These are phyloP conservation scores for Penicillium sp. DNA, from an alignment of 2,329 filamentous ascomycete genomes.

Conservation along the genomic window DNA sequence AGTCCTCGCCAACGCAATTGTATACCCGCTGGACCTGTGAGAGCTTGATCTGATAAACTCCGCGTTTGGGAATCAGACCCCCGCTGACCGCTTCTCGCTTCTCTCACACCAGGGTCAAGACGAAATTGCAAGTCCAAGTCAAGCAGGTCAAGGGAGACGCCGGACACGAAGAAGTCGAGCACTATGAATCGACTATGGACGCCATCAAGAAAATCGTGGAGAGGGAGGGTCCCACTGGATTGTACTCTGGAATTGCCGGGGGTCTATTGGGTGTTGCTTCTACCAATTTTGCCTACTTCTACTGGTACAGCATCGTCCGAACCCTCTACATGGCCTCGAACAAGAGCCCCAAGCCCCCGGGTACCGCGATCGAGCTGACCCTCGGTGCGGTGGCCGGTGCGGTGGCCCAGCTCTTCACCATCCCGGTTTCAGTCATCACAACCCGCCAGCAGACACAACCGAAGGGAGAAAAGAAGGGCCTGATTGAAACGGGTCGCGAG, in stretches of 20 bases:
- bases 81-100: conserved; percentile 16
- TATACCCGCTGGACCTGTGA: conserved; percentile 96
- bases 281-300: conserved; percentile 99
- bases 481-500: conserved; percentile 81
- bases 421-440: conserved; percentile 90
- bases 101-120: conserved; percentile 70
- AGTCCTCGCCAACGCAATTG: conserved; percentile 87
- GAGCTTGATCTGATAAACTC: conserved; percentile 30
- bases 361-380: conserved; percentile 74
- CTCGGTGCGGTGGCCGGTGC: conserved; percentile 85
- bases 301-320: conserved; percentile 92
- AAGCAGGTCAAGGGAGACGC: conserved; percentile 53
- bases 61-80: neutral
- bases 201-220: conserved; percentile 78
- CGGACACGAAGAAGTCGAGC: conserved; percentile 51
- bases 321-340: conserved; percentile 64
- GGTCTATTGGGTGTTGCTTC: conserved; percentile 87
- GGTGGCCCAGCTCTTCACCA: conserved; percentile 90
- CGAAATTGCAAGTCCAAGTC: conserved; percentile 88
- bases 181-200: conserved; percentile 84
- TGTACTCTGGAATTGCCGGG: conserved; percentile 85
- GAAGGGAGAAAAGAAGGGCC: conserved; percentile 75
- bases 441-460: conserved; percentile 92
- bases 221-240: conserved; percentile 71
- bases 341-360: conserved; percentile 59